phyloP scores from a whole-genome alignment of 208 protist genomes.

The Leishmania tropica region DNA sequence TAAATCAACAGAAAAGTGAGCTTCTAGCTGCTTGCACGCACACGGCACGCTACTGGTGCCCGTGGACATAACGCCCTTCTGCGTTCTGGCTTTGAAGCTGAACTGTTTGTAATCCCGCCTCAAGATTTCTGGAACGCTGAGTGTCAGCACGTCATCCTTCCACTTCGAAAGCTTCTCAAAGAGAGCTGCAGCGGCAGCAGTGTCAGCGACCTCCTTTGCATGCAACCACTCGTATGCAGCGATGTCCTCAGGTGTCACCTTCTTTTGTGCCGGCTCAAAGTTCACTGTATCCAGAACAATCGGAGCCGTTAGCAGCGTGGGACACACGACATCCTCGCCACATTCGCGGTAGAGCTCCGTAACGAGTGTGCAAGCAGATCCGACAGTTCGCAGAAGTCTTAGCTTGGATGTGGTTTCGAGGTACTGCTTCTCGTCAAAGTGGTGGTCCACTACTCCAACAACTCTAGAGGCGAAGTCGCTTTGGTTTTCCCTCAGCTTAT shows the following conservation, averaged over 20 bases:
- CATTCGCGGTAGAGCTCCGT: slow-evolving; percentile 52
- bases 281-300: slow-evolving; percentile 89
- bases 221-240: slow-evolving; percentile 54
- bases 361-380: slow-evolving; percentile 85
- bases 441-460: slow-evolving; percentile 84
- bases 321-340: slow-evolving; percentile 44
- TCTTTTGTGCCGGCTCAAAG: slow-evolving; percentile 75
- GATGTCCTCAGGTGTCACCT: slow-evolving; percentile 75
- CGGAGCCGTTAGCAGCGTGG: slow-evolving; percentile 63
- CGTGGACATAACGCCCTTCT: slow-evolving; percentile 24
- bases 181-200: slow-evolving; percentile 22
- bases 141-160: slow-evolving; percentile 77
- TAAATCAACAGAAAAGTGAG: slow-evolving; percentile 25
- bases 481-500: slow-evolving; percentile 61
- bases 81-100: slow-evolving; percentile 32
- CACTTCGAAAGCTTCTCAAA: slow-evolving; percentile 64
- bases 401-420: slow-evolving; percentile 27
- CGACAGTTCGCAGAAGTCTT: slow-evolving; percentile 56
- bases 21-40: slow-evolving; percentile 53
- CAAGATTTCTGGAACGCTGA: slow-evolving; percentile 73
- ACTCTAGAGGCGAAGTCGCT: slow-evolving; percentile 37
- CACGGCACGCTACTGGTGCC: slow-evolving; percentile 85
- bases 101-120: slow-evolving; percentile 86
- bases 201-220: slow-evolving; percentile 9
- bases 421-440: slow-evolving; percentile 79